A percentile compares a stretch with the other conserved stretches of the same genome.
phyloP scores from a whole-genome alignment of 2,329 filamentous ascomycete genomes.

The Colletotrichum sp. region DNA sequence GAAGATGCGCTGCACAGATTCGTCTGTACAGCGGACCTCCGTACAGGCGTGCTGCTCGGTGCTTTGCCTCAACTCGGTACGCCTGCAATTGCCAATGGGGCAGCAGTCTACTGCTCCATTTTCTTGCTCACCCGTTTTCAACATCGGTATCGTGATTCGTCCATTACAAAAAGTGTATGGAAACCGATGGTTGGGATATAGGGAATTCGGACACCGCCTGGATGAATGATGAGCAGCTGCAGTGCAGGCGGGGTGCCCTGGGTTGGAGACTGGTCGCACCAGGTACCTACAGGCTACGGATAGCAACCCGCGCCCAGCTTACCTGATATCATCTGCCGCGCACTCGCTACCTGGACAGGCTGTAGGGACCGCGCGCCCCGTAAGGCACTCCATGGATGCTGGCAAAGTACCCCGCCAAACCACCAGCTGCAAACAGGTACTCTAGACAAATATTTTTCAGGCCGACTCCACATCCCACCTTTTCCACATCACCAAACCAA shows the following conservation, averaged over 20 bases:
- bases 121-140: neutral
- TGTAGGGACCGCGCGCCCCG: slow-evolving; percentile 1
- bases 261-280: neutral
- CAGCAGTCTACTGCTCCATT: no score
- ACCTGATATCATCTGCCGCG: slow-evolving; percentile 1
- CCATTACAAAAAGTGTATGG: neutral
- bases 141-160: neutral
- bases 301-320: neutral
- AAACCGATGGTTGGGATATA: neutral
- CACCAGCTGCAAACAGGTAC: neutral
- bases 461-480: slow-evolving; percentile 19
- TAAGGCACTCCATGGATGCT: neutral
- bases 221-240: neutral
- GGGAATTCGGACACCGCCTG: neutral
- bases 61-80: neutral
- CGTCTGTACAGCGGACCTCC: neutral
- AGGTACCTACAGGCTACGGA: neutral
- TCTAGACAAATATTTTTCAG: slow-evolving; percentile 20
- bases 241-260: neutral
- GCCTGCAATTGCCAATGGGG: neutral
- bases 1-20: neutral
- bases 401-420: slow-evolving; percentile 14
- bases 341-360: neutral
- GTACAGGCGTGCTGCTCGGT: neutral
- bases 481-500: slow-evolving; percentile 18